Conservation (phyloP, 805 yeast species). For the Kodamaea restingae region DNA sequence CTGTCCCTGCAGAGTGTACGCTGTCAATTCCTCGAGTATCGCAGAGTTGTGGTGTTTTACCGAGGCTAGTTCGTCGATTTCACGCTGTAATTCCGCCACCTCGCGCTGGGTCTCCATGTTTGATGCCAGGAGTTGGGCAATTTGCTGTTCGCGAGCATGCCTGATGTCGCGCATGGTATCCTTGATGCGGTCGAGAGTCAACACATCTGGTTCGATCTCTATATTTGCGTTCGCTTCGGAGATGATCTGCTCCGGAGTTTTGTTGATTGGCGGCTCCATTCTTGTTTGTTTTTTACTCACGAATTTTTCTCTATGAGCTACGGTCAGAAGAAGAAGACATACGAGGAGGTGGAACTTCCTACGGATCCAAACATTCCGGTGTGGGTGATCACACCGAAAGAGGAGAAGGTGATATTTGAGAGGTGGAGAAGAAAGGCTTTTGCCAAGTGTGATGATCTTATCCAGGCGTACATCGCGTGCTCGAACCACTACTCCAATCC, state of each 20-base stretch:
- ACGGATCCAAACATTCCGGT: conserved; percentile 53
- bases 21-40: conserved; percentile 12
- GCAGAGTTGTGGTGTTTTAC: conserved; percentile 21
- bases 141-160: conserved; percentile 11
- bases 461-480: conserved; percentile 66
- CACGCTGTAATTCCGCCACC: conserved; percentile 10
- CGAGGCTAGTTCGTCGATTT: conserved; percentile 17
- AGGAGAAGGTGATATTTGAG: conserved; percentile 67
- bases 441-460: conserved; percentile 62
- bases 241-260: conserved; percentile 31
- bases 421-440: conserved; percentile 68
- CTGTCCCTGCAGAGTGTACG: neutral
- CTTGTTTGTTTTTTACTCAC: neutral
- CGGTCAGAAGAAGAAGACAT: conserved; percentile 26
- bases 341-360: conserved; percentile 36
- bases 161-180: conserved; percentile 29
- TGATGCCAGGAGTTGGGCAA: conserved; percentile 17
- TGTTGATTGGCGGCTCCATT: conserved; percentile 7
- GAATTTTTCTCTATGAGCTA: conserved; percentile 21
- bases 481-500: conserved; percentile 54
- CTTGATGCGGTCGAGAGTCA: conserved; percentile 42
- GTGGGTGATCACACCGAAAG: conserved; percentile 75
- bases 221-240: conserved; percentile 44
- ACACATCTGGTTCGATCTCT: conserved; percentile 49
- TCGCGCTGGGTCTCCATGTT: conserved; percentile 11